Evolutionary conservation across 495 filamentous ascomycete species (phyloP).

Genomic region (Parathielavia hyrcaniae): DNA sequence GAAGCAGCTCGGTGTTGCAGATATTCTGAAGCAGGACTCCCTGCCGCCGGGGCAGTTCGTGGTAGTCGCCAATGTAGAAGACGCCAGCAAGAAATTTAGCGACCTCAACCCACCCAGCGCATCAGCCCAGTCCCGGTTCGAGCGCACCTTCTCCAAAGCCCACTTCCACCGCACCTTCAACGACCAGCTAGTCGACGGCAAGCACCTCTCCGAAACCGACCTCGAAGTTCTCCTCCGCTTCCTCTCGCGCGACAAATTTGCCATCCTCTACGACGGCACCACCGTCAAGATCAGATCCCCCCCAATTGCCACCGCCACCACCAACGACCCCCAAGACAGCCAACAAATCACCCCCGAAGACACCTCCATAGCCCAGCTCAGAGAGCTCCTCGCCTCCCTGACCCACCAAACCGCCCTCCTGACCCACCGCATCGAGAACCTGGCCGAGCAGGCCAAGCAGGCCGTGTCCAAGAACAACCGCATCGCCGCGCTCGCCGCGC

Average conservation of each 20-base stretch:
- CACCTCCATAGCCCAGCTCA: slow-evolving; percentile 70
- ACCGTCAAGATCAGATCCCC: slow-evolving; percentile 65
- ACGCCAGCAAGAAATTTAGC: slow-evolving; percentile 42
- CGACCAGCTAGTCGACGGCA: slow-evolving; percentile 43
- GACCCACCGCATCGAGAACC: slow-evolving; percentile 47
- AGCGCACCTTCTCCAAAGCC: slow-evolving; percentile 61
- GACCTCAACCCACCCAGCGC: background rate
- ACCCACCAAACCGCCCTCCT: slow-evolving; percentile 51
- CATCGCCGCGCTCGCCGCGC: slow-evolving; percentile 63
- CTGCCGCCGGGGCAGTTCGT: slow-evolving; percentile 52
- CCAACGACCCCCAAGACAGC: slow-evolving; percentile 7
- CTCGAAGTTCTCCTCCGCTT: slow-evolving; percentile 64
- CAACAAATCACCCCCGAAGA: slow-evolving; percentile 64
- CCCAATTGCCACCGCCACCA: background rate
- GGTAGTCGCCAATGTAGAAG: slow-evolving; percentile 54
- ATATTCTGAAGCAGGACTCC: slow-evolving; percentile 37
- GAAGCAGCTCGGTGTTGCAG: slow-evolving; percentile 58
- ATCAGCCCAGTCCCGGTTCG: slow-evolving; percentile 38
- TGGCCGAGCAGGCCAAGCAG: slow-evolving; percentile 57
- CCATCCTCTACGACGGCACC: slow-evolving; percentile 58
- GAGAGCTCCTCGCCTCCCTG: slow-evolving; percentile 57
- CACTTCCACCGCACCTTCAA: slow-evolving; percentile 57
- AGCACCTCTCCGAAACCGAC: slow-evolving; percentile 58
- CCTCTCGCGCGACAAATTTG: slow-evolving; percentile 60
- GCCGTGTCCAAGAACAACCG: slow-evolving; percentile 65